Evolutionary conservation across 169 alveolate species (phyloP).

Genomic region (Cyclospora cayetanensis): DNA sequence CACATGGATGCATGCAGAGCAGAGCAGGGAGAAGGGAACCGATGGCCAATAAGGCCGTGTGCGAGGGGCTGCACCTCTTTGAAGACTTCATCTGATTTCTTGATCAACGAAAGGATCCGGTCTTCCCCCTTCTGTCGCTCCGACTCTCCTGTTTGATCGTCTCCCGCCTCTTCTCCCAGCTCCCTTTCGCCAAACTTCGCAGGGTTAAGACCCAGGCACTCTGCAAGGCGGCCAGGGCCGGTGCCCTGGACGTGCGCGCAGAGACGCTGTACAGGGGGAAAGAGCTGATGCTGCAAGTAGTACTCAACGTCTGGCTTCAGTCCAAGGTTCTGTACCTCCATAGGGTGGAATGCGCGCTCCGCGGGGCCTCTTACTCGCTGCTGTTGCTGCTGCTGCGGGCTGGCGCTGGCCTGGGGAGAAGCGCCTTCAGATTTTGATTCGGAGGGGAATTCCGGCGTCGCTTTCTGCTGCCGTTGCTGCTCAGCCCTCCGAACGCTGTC

Average conservation of each 20-base stretch:
- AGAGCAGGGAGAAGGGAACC: not conserved
- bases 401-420: conserved; percentile 77
- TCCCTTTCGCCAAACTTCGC: not conserved
- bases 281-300: conserved; percentile 93
- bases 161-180: not conserved
- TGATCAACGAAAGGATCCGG: conserved; percentile 10
- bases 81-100: conserved; percentile 25
- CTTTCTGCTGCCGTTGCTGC: conserved; percentile 43
- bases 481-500: conserved; percentile 53
- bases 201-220: conserved; percentile 71
- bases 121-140: conserved; percentile 36
- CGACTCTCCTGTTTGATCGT: conserved; percentile 8
- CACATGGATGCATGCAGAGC: too few species aligned
- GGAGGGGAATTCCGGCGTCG: conserved; percentile 77
- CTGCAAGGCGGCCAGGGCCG: conserved; percentile 75
- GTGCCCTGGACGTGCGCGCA: conserved; percentile 92
- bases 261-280: conserved; percentile 92
- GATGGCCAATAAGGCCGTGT: not conserved
- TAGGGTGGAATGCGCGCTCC: conserved; percentile 65
- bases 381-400: conserved; percentile 75
- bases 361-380: conserved; percentile 15
- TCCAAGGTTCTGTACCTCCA: conserved; percentile 29
- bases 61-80: conserved; percentile 7
- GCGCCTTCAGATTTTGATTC: too few species aligned
- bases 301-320: conserved; percentile 67